These are phyloP conservation scores for Hypoxylon fragiforme DNA, from an alignment of 495 filamentous ascomycete species.

Conservation along the genomic window DNA sequence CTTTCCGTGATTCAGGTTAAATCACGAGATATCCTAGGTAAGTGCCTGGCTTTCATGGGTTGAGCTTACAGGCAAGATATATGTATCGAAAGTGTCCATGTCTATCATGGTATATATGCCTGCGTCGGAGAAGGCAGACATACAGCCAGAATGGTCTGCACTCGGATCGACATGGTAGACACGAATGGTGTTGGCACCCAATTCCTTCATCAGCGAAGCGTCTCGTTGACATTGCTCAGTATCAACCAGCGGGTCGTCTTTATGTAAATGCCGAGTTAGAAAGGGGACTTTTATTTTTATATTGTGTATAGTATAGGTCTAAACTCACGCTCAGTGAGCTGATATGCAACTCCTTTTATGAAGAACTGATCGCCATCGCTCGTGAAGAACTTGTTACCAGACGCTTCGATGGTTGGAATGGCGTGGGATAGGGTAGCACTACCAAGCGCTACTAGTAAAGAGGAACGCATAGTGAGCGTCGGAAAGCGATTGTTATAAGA, in stretches of 20 bases:
- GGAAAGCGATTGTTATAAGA: conserved; percentile 10
- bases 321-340: conserved; percentile 48
- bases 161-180: conserved; percentile 83
- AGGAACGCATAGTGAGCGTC: conserved; percentile 40
- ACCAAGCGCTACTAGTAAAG: conserved; percentile 38
- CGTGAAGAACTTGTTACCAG: conserved; percentile 85
- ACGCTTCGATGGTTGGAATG: conserved; percentile 62
- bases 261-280: conserved; percentile 8
- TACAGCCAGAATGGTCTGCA: conserved; percentile 71
- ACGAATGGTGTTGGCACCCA: conserved; percentile 84
- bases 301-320: not conserved
- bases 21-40: conserved; percentile 30
- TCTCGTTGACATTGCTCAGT: conserved; percentile 77
- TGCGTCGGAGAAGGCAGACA: conserved; percentile 66
- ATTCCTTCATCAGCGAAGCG: conserved; percentile 72
- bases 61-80: conserved; percentile 68
- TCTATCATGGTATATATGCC: conserved; percentile 85
- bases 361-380: conserved; percentile 77
- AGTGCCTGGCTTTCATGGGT: no score
- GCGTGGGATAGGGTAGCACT: conserved; percentile 42
- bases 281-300: no score
- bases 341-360: conserved; percentile 81
- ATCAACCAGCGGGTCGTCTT: conserved; percentile 74
- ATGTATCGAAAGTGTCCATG: conserved; percentile 79
- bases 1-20: conserved; percentile 4